Conservation (phyloP, 2,329 filamentous ascomycete genomes). For the Fusarium avenaceum region DNA sequence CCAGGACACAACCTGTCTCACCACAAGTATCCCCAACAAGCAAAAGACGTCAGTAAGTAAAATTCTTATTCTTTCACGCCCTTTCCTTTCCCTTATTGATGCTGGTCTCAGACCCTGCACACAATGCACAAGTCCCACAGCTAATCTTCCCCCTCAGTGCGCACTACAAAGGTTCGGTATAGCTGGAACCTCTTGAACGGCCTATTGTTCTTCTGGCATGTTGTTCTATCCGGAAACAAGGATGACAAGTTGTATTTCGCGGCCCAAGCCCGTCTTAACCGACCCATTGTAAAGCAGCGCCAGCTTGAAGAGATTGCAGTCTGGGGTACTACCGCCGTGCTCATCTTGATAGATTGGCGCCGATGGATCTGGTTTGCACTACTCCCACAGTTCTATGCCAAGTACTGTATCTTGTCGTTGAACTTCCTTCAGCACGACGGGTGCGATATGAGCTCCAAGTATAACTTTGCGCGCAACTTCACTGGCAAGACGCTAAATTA, state of each 20-base stretch:
- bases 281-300: slow-evolving; percentile 23
- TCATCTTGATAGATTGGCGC: slow-evolving; percentile 20
- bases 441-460: slow-evolving; percentile 28
- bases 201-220: slow-evolving; percentile 25
- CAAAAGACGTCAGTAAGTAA: slow-evolving; percentile 28
- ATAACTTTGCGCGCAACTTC: slow-evolving; percentile 30
- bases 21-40: slow-evolving; percentile 34
- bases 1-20: slow-evolving; percentile 29
- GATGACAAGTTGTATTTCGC: slow-evolving; percentile 26
- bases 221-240: slow-evolving; percentile 17
- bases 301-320: slow-evolving; percentile 19
- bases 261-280: slow-evolving; percentile 21
- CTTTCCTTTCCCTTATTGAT: too few species aligned
- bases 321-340: slow-evolving; percentile 13
- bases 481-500: slow-evolving; percentile 14
- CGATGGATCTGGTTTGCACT: slow-evolving; percentile 29
- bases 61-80: neutral
- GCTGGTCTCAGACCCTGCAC: too few species aligned
- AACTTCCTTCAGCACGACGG: slow-evolving; percentile 30
- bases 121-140: too few species aligned
- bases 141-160: slow-evolving; percentile 3
- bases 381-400: slow-evolving; percentile 21
- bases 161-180: slow-evolving; percentile 28
- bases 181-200: slow-evolving; percentile 31
- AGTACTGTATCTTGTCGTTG: slow-evolving; percentile 24